A percentile compares a stretch with the other conserved stretches of the same genome.
Conservation (phyloP, 352 stramenopile species). For the Phytophthora podocarpi region DNA sequence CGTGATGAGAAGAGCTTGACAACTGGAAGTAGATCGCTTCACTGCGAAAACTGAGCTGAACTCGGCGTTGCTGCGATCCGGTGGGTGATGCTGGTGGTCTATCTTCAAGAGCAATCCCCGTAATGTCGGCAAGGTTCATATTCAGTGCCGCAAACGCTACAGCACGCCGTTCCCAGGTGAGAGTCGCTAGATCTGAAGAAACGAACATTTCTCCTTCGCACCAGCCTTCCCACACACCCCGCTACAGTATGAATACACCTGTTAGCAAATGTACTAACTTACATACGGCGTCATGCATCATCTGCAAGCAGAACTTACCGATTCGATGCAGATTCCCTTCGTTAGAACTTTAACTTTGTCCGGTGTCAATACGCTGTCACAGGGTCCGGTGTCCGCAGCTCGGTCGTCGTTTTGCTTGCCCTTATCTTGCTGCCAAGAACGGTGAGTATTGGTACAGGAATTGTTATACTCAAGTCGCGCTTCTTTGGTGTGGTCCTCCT, state of each 20-base stretch:
- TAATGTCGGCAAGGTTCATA: slow-evolving; percentile 27
- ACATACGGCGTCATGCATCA: no score
- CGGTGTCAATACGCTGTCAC: background rate
- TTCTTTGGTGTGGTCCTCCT: background rate
- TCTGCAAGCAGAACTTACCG: slow-evolving; percentile 21
- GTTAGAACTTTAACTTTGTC: slow-evolving; percentile 11
- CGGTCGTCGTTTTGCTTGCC: background rate
- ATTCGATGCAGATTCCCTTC: slow-evolving; percentile 19
- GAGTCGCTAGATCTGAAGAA: slow-evolving; percentile 10
- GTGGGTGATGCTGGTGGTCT: background rate
- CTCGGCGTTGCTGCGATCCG: background rate
- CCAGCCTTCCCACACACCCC: slow-evolving; percentile 32
- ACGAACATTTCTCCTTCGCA: slow-evolving; percentile 30
- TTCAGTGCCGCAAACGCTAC: slow-evolving; percentile 26
- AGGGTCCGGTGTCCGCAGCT: background rate
- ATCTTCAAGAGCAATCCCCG: slow-evolving; percentile 14
- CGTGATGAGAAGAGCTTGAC: slow-evolving; percentile 6
- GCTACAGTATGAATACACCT: no score
- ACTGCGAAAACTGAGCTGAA: slow-evolving; percentile 21
- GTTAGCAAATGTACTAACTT: no score
- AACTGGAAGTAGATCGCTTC: slow-evolving; percentile 24
- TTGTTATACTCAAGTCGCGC: background rate
- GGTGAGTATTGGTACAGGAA: slow-evolving; percentile 20
- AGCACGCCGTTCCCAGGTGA: slow-evolving; percentile 28
- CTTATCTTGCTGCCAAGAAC: slow-evolving; percentile 7